Evolutionary conservation across 2,329 filamentous ascomycete genomes (phyloP), one percentile per base, ranked within the genome.

Genomic region (Tolypocladium pustulatum): DNA sequence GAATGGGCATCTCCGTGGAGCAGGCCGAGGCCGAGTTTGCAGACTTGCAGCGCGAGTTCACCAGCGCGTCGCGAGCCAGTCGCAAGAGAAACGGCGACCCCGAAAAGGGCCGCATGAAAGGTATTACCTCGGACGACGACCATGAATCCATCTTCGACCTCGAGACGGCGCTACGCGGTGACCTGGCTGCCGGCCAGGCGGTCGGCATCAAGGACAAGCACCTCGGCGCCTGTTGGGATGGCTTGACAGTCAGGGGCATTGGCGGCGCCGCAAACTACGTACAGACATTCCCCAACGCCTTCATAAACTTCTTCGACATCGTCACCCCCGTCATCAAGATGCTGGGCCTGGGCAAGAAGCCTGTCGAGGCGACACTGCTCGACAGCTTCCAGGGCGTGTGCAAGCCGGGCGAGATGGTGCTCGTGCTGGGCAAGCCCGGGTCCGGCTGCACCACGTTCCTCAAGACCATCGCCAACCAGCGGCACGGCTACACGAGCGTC

Each of bases 401-500:
- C 59, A 85, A 87, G 62, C 89, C 90, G 0, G 92, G 91, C 1
- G 91, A 96, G 76, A 96, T 96, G 91, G 82, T 93, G 0, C 78
- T 95, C 2, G 90, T 95, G 0, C 78, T 95, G 8, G 90, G 90
- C 27, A 82, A 86, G 61, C 90, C 90, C 0, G 90, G 90, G 0
- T 86, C 82, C 0, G 86, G 86, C 32, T 89, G 86, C 68, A 87
- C 85, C 1, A 87, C 86, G 0, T 88, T 89, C 63, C 77, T 89
- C 58, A 87, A 86, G 71, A 77, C 82, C 0, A 86, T 89, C 59
- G 79, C 85, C 20, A 89, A 89, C 67, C 85, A 88, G 68, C 79
- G 81, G 5, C 75, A 75, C 60, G 81, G 81, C 15, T 85, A 82
- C 66, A 82, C 80, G 0, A 65, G 70, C 32, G 75, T 85, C 15